Percentiles rank a stretch among this genome's conserved stretches.
phyloP scores from a whole-genome alignment of 345 rosid species.

The Pistacia integerrima region DNA sequence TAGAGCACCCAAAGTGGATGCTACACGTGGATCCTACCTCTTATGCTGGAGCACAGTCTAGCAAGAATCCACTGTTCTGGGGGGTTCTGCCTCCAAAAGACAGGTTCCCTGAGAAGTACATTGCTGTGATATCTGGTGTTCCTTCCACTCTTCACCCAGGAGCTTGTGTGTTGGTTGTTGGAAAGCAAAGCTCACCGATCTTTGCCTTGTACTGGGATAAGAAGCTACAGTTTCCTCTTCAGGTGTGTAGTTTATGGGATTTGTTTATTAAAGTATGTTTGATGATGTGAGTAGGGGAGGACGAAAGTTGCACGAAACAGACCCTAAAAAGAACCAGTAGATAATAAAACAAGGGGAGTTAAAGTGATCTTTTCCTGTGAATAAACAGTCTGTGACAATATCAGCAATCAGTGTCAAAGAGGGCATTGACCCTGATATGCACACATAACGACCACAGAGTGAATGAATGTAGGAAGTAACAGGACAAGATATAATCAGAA shows the following conservation, averaged over 20 bases:
- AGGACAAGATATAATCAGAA: not conserved
- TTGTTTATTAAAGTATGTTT: not conserved
- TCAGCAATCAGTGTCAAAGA: not conserved
- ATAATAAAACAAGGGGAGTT: not conserved
- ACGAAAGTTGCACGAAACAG: not conserved
- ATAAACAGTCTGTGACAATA: not conserved
- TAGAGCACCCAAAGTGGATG: constrained; percentile 99
- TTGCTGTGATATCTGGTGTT: constrained; percentile 65
- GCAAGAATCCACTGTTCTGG: constrained; percentile 84
- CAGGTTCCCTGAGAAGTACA: constrained; percentile 88
- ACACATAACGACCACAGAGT: not conserved
- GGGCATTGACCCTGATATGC: not conserved
- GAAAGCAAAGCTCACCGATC: constrained; percentile 66
- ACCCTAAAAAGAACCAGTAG: not conserved
- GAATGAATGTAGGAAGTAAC: not conserved
- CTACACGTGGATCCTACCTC: constrained; percentile 88
- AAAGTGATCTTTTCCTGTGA: not conserved
- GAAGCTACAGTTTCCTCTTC: constrained; percentile 79
- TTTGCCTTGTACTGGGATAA: constrained; percentile 93
- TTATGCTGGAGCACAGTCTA: constrained; percentile 75
- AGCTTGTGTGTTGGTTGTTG: constrained; percentile 74
- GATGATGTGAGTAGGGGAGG: not conserved
- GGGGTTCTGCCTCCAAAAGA: constrained; percentile 88
- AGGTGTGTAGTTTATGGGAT: constrained; percentile 46
- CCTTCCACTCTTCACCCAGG: constrained; percentile 87